Conservation (phyloP, 177 flowering plant genomes). For the Telopea speciosissima region DNA sequence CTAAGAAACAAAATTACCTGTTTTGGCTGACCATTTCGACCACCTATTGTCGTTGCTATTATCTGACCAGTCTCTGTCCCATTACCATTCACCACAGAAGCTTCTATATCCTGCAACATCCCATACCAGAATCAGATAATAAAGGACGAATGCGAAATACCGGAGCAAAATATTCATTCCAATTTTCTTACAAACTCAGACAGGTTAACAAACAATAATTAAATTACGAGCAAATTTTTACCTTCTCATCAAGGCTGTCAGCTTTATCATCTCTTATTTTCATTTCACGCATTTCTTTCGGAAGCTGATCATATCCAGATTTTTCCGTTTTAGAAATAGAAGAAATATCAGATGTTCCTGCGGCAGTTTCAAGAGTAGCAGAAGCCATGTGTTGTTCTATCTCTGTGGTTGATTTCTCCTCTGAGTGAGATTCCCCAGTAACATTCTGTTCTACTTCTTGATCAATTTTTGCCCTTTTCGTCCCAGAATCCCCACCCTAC, state of each 20-base stretch:
- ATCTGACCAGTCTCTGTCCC: slow-evolving; percentile 92
- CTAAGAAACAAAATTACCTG: slow-evolving; percentile 44
- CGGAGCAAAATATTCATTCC: not conserved
- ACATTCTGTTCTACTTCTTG: slow-evolving; percentile 42
- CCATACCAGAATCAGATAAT: slow-evolving; percentile 3
- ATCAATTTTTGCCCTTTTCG: slow-evolving; percentile 66
- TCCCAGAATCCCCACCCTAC: slow-evolving; percentile 62
- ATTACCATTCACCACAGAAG: slow-evolving; percentile 64
- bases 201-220: not conserved
- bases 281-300: slow-evolving; percentile 69
- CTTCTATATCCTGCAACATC: slow-evolving; percentile 51
- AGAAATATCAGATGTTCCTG: slow-evolving; percentile 41
- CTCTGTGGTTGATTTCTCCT: slow-evolving; percentile 22
- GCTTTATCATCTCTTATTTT: slow-evolving; percentile 61
- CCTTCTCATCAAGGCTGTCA: slow-evolving; percentile 58
- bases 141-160: not conserved
- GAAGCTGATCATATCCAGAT: slow-evolving; percentile 53
- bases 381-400: slow-evolving; percentile 40
- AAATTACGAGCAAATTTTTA: slow-evolving; percentile 8
- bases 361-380: slow-evolving; percentile 40
- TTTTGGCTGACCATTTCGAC: slow-evolving; percentile 79
- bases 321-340: slow-evolving; percentile 33
- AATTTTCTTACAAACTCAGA: not conserved
- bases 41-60: slow-evolving; percentile 68
- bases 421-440: slow-evolving; percentile 18